These are phyloP conservation scores for Nannizziopsis arthrosporioides DNA, from an alignment of 2,329 filamentous ascomycete species.

Conservation along the genomic window DNA sequence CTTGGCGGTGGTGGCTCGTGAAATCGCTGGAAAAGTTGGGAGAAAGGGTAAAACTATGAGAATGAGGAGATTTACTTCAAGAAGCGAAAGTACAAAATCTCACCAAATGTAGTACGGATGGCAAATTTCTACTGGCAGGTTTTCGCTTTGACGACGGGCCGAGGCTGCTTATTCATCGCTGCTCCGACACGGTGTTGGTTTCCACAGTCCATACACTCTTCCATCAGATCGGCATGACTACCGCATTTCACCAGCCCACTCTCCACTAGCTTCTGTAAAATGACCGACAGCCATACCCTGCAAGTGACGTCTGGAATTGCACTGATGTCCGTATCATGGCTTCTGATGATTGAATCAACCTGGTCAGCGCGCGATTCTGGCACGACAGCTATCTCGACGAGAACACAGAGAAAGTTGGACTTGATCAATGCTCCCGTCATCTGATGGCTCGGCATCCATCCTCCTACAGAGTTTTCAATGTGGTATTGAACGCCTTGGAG, in stretches of 20 bases:
- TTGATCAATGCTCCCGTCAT: constrained; percentile 10
- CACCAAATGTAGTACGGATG: no score
- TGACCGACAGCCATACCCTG: constrained; percentile 19
- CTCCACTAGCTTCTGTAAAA: constrained; percentile 15
- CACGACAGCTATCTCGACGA: constrained; percentile 16
- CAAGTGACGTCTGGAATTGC: constrained; percentile 20
- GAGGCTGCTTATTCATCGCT: constrained; percentile 11
- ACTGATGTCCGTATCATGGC: constrained; percentile 18
- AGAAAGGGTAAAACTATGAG: no score
- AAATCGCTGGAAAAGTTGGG: no score
- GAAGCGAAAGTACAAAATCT: no score
- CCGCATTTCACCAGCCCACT: constrained; percentile 16
- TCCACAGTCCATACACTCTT: constrained; percentile 18
- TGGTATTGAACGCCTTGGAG: constrained; percentile 13
- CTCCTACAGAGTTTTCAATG: constrained; percentile 9
- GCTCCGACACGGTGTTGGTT: constrained; percentile 15
- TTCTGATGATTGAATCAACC: constrained; percentile 19
- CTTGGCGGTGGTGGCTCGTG: no score
- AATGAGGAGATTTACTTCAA: no score
- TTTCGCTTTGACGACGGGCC: constrained; percentile 11
- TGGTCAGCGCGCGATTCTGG: constrained; percentile 9
- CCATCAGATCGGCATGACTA: constrained; percentile 12
- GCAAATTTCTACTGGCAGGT: neutral
- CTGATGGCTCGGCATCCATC: constrained; percentile 15
- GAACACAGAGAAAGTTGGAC: constrained; percentile 15